Evolutionary conservation across 139 green algal genomes (phyloP).

Genomic region (Chlamydomonas schloesseri): DNA sequence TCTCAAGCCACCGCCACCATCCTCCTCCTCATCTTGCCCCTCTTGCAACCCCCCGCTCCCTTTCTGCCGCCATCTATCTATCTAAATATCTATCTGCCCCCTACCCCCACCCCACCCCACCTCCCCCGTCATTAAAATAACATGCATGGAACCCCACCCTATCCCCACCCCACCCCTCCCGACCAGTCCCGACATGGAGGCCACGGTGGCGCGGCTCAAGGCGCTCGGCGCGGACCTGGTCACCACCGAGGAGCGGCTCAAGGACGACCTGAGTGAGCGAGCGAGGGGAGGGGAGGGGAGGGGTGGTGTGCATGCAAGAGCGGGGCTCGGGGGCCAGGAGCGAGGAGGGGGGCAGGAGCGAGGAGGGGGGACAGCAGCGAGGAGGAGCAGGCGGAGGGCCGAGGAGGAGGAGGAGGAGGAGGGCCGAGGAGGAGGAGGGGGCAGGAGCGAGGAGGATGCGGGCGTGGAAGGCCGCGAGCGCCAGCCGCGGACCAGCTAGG

Average conservation of each 20-base stretch:
- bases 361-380: no score
- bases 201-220: conserved; percentile 67
- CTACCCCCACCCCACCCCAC: neutral
- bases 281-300: neutral
- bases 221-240: conserved; percentile 77
- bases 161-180: neutral
- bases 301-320: neutral
- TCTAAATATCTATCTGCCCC: no score
- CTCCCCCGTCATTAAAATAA: neutral
- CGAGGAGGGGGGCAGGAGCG: no score
- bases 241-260: conserved; percentile 69
- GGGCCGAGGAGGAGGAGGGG: neutral
- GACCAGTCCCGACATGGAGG: conserved; percentile 61
- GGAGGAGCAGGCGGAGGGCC: neutral
- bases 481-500: no score
- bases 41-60: no score
- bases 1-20: no score
- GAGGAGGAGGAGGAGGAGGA: neutral
- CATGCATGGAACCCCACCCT: neutral
- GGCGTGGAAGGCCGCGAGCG: no score
- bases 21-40: no score
- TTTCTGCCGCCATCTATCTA: no score
- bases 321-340: no score
- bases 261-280: conserved; percentile 61
- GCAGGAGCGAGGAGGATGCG: neutral